Evolutionary conservation across 768 basidiomycete genomes (phyloP).

Genomic region (Kwoniella botswanensis): DNA sequence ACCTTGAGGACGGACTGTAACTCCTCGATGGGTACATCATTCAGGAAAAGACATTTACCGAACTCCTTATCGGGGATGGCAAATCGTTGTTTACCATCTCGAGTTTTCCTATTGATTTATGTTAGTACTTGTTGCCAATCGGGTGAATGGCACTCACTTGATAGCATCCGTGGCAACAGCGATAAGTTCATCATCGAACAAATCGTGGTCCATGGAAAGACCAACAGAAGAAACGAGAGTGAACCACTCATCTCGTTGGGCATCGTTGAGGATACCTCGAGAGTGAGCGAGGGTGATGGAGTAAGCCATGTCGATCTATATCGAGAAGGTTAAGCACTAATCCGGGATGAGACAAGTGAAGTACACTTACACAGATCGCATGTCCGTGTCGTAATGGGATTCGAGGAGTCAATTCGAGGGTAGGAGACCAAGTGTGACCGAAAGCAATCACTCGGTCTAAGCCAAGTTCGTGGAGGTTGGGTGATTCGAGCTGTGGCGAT

Average conservation of each 20-base stretch:
- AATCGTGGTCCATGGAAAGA: slow-evolving; percentile 57
- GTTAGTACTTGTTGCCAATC: not conserved
- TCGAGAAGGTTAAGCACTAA: not conserved
- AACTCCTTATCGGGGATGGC: slow-evolving; percentile 57
- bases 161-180: slow-evolving; percentile 57
- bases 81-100: slow-evolving; percentile 58
- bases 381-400: slow-evolving; percentile 59
- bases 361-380: slow-evolving; percentile 42
- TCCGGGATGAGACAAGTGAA: slow-evolving; percentile 11
- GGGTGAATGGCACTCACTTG: slow-evolving; percentile 37
- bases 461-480: slow-evolving; percentile 59
- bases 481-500: slow-evolving; percentile 52
- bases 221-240: slow-evolving; percentile 55
- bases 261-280: slow-evolving; percentile 56
- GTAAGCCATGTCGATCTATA: slow-evolving; percentile 59
- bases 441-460: slow-evolving; percentile 60
- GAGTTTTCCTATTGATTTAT: slow-evolving; percentile 35
- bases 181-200: slow-evolving; percentile 55
- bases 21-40: slow-evolving; percentile 57
- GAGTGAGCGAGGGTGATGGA: slow-evolving; percentile 58
- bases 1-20: slow-evolving; percentile 50
- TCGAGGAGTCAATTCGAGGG: slow-evolving; percentile 55
- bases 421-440: slow-evolving; percentile 58
- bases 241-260: slow-evolving; percentile 57
- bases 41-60: slow-evolving; percentile 58